These are phyloP conservation scores for Tripterygium wilfordii DNA, from an alignment of 177 flowering plant genomes.

Conservation along the genomic window DNA sequence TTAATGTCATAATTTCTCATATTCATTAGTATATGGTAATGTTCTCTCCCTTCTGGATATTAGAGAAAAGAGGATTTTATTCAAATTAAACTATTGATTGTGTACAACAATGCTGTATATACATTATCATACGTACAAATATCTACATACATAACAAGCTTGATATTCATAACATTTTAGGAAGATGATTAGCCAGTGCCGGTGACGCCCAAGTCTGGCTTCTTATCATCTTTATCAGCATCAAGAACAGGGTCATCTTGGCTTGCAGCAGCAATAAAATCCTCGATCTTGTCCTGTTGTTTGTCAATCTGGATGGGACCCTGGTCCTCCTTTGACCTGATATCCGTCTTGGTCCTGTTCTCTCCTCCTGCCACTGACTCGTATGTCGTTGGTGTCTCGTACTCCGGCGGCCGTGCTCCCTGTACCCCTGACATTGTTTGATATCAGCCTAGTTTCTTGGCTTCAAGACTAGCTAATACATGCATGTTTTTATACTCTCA, in stretches of 20 bases:
- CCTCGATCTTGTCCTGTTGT: conserved; percentile 57
- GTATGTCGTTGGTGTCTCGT: conserved; percentile 62
- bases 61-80: too few relatives aligned
- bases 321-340: conserved; percentile 40
- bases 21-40: too few relatives aligned
- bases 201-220: conserved; percentile 64
- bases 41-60: too few relatives aligned
- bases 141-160: too few relatives aligned
- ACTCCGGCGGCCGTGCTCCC: conserved; percentile 64
- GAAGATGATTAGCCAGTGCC: conserved; percentile 59
- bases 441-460: too few relatives aligned
- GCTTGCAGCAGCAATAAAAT: conserved; percentile 43
- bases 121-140: too few relatives aligned
- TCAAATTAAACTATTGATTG: too few relatives aligned
- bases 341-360: conserved; percentile 39
- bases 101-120: too few relatives aligned
- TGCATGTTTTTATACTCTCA: too few relatives aligned
- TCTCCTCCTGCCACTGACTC: conserved; percentile 53
- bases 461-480: too few relatives aligned
- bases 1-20: too few relatives aligned
- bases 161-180: too few relatives aligned
- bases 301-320: conserved; percentile 56
- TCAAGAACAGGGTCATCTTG: conserved; percentile 76
- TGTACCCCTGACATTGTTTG: conserved; percentile 78
- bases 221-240: conserved; percentile 35